Evolutionary conservation across 2,329 filamentous ascomycete species (phyloP).

Genomic region (Sclerotinia sclerotiorum): DNA sequence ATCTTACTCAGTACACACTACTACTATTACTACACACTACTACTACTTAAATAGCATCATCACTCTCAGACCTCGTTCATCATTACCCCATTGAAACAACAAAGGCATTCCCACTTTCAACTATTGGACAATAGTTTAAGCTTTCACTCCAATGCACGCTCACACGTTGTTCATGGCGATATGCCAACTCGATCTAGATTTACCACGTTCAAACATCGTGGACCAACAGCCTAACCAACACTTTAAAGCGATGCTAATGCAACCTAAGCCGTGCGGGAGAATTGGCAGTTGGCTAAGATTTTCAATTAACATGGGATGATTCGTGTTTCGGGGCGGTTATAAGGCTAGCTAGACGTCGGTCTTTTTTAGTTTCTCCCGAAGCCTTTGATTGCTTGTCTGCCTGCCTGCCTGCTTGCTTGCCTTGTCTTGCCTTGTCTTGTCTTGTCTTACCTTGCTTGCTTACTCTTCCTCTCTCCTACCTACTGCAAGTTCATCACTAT

Average conservation of each 20-base stretch:
- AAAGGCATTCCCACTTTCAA: not conserved
- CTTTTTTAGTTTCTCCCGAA: not conserved
- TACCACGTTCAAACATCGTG: slow-evolving; percentile 22
- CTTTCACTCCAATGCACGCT: slow-evolving; percentile 4
- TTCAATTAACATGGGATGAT: not conserved
- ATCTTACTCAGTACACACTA: no score
- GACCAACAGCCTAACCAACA: slow-evolving; percentile 1
- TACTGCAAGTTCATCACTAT: not conserved
- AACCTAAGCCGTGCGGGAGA: not conserved
- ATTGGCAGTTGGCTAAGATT: slow-evolving; percentile 1
- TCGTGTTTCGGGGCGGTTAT: not conserved
- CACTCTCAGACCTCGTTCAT: slow-evolving; percentile 2
- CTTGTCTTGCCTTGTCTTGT: no score
- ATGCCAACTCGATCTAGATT: slow-evolving; percentile 20
- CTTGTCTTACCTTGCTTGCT: no score
- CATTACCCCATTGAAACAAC: slow-evolving; percentile 3
- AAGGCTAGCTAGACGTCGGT: not conserved
- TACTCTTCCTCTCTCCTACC: no score
- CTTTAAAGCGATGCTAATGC: not conserved
- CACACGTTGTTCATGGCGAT: slow-evolving; percentile 10
- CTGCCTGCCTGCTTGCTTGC: no score
- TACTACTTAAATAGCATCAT: not conserved
- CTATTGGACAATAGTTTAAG: slow-evolving; percentile 17
- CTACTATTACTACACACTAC: no score
- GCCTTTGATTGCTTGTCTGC: not conserved